These are phyloP conservation scores for Pichia eremophila DNA, from an alignment of 805 yeast genomes.

Conservation along the genomic window DNA sequence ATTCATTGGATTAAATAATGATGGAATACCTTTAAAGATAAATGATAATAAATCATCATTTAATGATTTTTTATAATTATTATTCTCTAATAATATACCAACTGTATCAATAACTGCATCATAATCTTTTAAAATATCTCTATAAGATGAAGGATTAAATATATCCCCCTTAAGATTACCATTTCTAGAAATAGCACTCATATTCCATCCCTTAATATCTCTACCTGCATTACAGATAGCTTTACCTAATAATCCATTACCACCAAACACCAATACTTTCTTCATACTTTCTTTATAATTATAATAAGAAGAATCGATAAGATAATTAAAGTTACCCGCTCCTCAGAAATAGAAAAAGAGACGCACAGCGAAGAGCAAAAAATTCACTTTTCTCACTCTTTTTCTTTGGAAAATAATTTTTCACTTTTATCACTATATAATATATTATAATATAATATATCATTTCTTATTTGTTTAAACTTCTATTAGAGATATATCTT, in stretches of 20 bases:
- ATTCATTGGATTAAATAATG: constrained; percentile 45
- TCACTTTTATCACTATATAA: no score
- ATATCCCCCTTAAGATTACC: constrained; percentile 62
- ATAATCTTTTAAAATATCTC: constrained; percentile 35
- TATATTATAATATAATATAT: no score
- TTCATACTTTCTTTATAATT: no score
- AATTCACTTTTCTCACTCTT: no score
- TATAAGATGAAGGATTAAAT: constrained; percentile 54
- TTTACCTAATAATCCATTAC: constrained; percentile 72
- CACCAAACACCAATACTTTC: constrained; percentile 69
- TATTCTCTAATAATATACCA: constrained; percentile 67
- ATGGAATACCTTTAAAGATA: background rate
- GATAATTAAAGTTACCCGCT: no score
- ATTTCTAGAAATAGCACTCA: constrained; percentile 53
- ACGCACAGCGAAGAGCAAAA: no score
- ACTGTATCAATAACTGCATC: constrained; percentile 73
- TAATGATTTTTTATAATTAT: constrained; percentile 45
- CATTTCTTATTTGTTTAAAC: no score
- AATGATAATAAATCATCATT: background rate
- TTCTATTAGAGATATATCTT: no score
- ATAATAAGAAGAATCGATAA: no score
- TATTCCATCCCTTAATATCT: constrained; percentile 45
- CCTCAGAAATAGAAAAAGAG: no score
- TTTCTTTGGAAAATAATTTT: no score
- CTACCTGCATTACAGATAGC: constrained; percentile 64